A percentile compares a stretch with the other conserved stretches of the same genome.
Conservation (phyloP, 768 basidiomycete genomes). For the Suillus tomentosus region DNA sequence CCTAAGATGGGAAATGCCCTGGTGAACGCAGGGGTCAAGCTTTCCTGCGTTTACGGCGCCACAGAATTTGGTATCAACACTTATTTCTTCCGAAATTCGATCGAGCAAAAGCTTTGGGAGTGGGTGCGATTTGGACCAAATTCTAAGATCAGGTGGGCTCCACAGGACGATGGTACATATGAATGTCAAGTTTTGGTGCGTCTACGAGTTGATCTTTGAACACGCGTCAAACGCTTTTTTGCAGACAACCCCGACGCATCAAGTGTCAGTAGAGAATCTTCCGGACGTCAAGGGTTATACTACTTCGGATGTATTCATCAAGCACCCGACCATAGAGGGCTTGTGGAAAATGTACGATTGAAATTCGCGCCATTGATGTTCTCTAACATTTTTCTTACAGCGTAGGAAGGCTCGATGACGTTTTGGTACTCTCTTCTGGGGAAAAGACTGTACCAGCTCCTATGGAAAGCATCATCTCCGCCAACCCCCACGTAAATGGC, state of each 20-base stretch:
- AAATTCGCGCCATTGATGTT: neutral
- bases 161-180: conserved; percentile 36
- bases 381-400: conserved; percentile 3
- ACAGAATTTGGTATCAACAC: conserved; percentile 28
- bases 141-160: conserved; percentile 29
- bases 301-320: conserved; percentile 44
- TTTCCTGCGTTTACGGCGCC: conserved; percentile 39
- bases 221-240: neutral
- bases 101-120: conserved; percentile 32
- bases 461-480: conserved; percentile 31
- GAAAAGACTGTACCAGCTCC: conserved; percentile 28
- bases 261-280: conserved; percentile 34
- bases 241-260: conserved; percentile 12
- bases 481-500: conserved; percentile 23
- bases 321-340: conserved; percentile 44
- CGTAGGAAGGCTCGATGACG: conserved; percentile 39
- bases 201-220: neutral
- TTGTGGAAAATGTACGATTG: conserved; percentile 38
- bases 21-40: conserved; percentile 33
- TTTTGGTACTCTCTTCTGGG: conserved; percentile 29
- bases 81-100: conserved; percentile 17
- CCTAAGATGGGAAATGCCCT: conserved; percentile 37
- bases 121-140: conserved; percentile 34
- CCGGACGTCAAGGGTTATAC: conserved; percentile 43
- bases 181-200: conserved; percentile 43